phyloP scores from a whole-genome alignment of 441 rosid genomes.

The Pelargonium myrrhifolium region DNA sequence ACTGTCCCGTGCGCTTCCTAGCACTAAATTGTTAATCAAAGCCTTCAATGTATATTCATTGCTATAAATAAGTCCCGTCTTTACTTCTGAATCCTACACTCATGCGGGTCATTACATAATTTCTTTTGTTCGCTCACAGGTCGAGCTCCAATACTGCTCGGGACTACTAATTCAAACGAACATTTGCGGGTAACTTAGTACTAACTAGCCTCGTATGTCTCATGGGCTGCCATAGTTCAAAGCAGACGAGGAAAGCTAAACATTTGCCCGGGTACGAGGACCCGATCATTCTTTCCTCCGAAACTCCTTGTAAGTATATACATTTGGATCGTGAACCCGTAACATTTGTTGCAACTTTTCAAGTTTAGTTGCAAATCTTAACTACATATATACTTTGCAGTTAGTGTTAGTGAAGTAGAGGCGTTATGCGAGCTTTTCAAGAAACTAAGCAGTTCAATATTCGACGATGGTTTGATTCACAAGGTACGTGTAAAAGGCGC shows the following conservation, averaged over 20 bases:
- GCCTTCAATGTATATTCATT: too few relatives aligned
- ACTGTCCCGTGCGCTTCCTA: too few relatives aligned
- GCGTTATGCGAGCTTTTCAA: constrained; percentile 68
- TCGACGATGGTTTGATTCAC: constrained; percentile 81
- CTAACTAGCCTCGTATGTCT: constrained; percentile 10
- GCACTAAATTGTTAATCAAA: too few relatives aligned
- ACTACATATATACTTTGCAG: constrained; percentile 28
- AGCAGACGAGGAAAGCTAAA: constrained; percentile 18
- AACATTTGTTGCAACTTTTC: constrained; percentile 4
- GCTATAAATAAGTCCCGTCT: too few relatives aligned
- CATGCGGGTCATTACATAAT: background rate
- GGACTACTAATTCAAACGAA: background rate
- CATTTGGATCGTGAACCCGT: background rate
- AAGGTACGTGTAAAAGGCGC: constrained; percentile 40
- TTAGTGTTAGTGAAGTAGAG: constrained; percentile 68
- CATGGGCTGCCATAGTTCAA: constrained; percentile 45
- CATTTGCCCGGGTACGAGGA: constrained; percentile 50
- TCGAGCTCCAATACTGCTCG: too few relatives aligned
- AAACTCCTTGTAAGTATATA: constrained; percentile 64
- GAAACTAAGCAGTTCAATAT: constrained; percentile 81
- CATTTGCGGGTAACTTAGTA: background rate
- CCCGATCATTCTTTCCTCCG: constrained; percentile 60
- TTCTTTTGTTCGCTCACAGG: too few relatives aligned
- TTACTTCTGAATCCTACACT: too few relatives aligned
- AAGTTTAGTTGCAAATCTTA: background rate